Base-by-base conservation (phyloP, 108 stramenopile genomes). In the Cylindrotheca closterium region DNA sequence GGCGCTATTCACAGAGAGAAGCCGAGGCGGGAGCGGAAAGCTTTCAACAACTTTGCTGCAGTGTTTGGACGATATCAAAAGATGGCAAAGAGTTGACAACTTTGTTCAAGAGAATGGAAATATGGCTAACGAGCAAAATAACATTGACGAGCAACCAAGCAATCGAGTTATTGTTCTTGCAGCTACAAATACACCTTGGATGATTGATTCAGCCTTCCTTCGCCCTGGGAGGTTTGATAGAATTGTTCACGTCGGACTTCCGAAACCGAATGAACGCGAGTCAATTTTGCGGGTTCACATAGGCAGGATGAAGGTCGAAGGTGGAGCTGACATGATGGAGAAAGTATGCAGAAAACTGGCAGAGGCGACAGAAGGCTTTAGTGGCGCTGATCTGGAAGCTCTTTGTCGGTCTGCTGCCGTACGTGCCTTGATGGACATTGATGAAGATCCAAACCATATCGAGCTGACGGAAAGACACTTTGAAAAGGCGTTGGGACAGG, bases 171-270 rank as follows among this genome's bases (percentile, higher is more conserved):
- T 89, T 51, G 82, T 92, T 15, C 49, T 92, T 24, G 91, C 67
- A 47, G 91, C 91, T 12, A 92, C 91, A 22, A 92, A 92, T 60
- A 78, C 85, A 29, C 91, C 88, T 2, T 89, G 86, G 88, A 89
- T 85, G 80, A 63, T 92, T 18, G 91, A 92, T 56, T 79, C 68
- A 27, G 91, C 91, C 1, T 86, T 92, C 60, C 46, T 92, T 24
- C 71, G 91, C 37, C 76, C 91, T 30, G 91, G 91, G 21, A 73
- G 91, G 27, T 87, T 92, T 74, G 88, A 92, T 68, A 59, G 82
- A 51, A 74, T 85, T 26, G 86, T 92, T 27, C 75, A 87, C 67
- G 91, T 89, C 25, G 84, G 80, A 42, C 73, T 92, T 22, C 91
- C 91, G 0, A 62, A 27, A 48, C 15, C 56, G 45, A 33, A 56